phyloP scores from a whole-genome alignment of 176 grass and related monocot species.

The Paspalum notatum region DNA sequence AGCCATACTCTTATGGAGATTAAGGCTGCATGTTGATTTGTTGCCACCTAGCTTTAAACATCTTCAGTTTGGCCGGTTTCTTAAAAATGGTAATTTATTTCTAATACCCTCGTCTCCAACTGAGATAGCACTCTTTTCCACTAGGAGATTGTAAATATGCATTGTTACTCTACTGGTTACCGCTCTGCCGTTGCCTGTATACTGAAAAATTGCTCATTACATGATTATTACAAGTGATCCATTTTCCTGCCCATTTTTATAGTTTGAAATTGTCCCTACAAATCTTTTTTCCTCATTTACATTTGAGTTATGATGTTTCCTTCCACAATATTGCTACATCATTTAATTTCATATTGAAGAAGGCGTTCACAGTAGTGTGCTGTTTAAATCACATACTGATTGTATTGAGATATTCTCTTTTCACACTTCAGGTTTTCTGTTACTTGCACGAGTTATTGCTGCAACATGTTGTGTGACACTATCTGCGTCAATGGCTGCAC shows the following conservation, averaged over 20 bases:
- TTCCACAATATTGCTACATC: neutral
- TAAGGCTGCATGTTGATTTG: constrained; percentile 60
- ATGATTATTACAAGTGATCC: neutral
- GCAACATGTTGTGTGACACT: constrained; percentile 89
- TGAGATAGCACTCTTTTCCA: neutral
- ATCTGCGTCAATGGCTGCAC: constrained; percentile 83
- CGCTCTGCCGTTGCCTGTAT: neutral
- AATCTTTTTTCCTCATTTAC: neutral
- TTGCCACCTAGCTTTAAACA: constrained; percentile 64
- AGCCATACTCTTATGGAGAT: constrained; percentile 70
- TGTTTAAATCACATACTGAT: neutral
- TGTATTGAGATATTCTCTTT: constrained; percentile 14
- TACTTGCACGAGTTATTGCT: constrained; percentile 77
- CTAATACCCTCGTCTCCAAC: neutral
- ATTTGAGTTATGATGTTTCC: neutral
- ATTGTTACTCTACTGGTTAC: neutral
- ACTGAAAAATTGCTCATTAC: neutral
- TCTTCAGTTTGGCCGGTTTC: constrained; percentile 73
- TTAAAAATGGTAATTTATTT: constrained; percentile 71
- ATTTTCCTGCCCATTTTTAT: neutral
- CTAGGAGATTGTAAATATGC: neutral
- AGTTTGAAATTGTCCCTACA: neutral
- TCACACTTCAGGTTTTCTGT: constrained; percentile 55
- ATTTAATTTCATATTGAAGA: neutral
- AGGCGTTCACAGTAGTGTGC: neutral